A percentile compares a stretch with the other conserved stretches of the same genome.
Conservation (phyloP, 1,139 yeast genomes). For the Taphrina wiesneri region DNA sequence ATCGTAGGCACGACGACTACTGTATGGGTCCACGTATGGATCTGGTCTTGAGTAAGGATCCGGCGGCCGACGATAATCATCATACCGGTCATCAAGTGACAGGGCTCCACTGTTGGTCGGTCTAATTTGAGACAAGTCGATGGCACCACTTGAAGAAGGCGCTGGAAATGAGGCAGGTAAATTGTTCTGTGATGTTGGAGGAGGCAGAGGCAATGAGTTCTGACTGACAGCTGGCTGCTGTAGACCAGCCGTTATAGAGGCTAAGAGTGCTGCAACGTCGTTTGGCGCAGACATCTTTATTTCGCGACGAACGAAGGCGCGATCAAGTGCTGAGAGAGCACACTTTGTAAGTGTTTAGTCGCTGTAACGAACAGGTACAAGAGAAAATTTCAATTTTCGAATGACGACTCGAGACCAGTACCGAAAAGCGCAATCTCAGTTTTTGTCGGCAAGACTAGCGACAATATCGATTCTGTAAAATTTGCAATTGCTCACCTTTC, state of each 20-base stretch:
- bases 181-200: not conserved
- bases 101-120: constrained; percentile 23
- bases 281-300: constrained; percentile 31
- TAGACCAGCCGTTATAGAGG: constrained; percentile 28
- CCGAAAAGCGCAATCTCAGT: too few relatives aligned
- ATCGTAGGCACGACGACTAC: constrained; percentile 11
- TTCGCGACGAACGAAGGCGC: too few relatives aligned
- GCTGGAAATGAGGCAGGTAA: constrained; percentile 4
- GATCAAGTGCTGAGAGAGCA: too few relatives aligned
- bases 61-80: constrained; percentile 13
- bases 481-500: too few relatives aligned
- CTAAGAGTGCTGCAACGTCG: constrained; percentile 31
- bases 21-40: constrained; percentile 14
- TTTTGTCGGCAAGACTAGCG: too few relatives aligned
- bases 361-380: not conserved
- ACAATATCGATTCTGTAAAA: too few relatives aligned
- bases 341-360: not conserved
- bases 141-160: constrained; percentile 26
- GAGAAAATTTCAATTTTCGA: not conserved
- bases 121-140: constrained; percentile 21
- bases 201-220: not conserved
- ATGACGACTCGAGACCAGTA: not conserved
- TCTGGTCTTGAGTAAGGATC: constrained; percentile 22
- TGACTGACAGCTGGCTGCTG: constrained; percentile 11
- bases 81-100: constrained; percentile 12